phyloP scores from a whole-genome alignment of 2,329 filamentous ascomycete genomes.

The Myrmaecium sp. region DNA sequence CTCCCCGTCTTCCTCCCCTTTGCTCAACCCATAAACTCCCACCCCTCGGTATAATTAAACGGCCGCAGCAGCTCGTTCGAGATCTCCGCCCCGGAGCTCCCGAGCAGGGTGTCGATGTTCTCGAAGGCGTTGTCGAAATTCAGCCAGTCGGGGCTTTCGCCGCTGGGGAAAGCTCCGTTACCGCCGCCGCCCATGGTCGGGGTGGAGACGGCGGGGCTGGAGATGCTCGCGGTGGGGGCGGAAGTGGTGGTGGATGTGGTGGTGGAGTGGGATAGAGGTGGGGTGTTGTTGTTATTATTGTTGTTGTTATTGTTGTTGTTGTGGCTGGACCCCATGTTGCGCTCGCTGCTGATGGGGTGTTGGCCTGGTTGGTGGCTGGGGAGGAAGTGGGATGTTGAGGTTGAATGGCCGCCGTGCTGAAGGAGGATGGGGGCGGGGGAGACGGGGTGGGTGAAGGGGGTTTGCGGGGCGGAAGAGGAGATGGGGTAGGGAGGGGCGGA shows the following conservation, averaged over 20 bases:
- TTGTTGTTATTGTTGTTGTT: too few species aligned
- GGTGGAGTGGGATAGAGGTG: background rate
- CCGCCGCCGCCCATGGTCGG: slow-evolving; percentile 5
- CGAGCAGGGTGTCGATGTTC: slow-evolving; percentile 21
- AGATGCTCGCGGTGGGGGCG: background rate
- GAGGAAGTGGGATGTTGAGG: slow-evolving; percentile 1
- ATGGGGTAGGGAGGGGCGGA: background rate
- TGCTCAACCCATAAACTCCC: too few species aligned
- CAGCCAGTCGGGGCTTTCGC: slow-evolving; percentile 20
- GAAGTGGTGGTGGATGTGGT: background rate
- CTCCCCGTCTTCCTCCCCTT: too few species aligned
- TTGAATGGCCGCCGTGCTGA: background rate
- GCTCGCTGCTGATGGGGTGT: slow-evolving; percentile 21
- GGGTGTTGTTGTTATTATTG: slow-evolving; percentile 1
- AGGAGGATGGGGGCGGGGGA: background rate
- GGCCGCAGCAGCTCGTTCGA: slow-evolving; percentile 22
- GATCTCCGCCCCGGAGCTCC: slow-evolving; percentile 20
- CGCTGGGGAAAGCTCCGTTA: slow-evolving; percentile 17
- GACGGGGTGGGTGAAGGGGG: background rate
- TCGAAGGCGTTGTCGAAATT: slow-evolving; percentile 24
- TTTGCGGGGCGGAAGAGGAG: slow-evolving; percentile 1
- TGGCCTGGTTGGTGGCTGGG: slow-evolving; percentile 13
- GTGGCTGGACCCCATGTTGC: too few species aligned
- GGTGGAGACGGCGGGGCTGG: background rate
- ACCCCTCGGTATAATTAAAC: too few species aligned